phyloP scores from a whole-genome alignment of 352 stramenopile species.

The Globisporangium megalacanthum region DNA sequence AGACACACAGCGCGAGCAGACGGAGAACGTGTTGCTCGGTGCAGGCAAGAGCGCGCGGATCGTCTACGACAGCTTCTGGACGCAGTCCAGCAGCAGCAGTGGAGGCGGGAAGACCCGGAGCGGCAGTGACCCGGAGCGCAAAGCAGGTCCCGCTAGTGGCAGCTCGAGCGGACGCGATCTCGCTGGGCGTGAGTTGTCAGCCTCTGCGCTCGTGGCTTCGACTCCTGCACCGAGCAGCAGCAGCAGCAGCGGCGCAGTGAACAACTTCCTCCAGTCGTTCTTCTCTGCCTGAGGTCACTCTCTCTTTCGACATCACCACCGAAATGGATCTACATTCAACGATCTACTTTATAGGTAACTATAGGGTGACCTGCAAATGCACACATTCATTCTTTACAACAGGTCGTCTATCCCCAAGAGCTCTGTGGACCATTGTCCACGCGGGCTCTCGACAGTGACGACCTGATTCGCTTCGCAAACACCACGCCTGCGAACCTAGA shows the following conservation, averaged over 20 bases:
- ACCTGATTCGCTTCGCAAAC: neutral
- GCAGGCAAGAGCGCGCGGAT: slow-evolving; percentile 50
- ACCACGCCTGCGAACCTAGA: neutral
- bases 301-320: neutral
- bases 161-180: neutral
- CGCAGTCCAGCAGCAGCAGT: slow-evolving; percentile 16
- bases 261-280: slow-evolving; percentile 17
- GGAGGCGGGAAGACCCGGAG: neutral
- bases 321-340: neutral
- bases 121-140: neutral
- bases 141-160: neutral
- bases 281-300: slow-evolving; percentile 1
- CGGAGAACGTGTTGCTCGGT: slow-evolving; percentile 55
- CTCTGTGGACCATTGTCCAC: too few species aligned
- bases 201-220: neutral
- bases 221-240: neutral
- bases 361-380: neutral
- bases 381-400: neutral
- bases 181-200: too few species aligned
- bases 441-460: neutral
- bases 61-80: slow-evolving; percentile 62
- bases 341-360: neutral
- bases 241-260: slow-evolving; percentile 1
- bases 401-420: too few species aligned
- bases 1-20: slow-evolving; percentile 39